Base-by-base conservation (phyloP, 345 rosid species). In the Moricandia moricandioides region DNA sequence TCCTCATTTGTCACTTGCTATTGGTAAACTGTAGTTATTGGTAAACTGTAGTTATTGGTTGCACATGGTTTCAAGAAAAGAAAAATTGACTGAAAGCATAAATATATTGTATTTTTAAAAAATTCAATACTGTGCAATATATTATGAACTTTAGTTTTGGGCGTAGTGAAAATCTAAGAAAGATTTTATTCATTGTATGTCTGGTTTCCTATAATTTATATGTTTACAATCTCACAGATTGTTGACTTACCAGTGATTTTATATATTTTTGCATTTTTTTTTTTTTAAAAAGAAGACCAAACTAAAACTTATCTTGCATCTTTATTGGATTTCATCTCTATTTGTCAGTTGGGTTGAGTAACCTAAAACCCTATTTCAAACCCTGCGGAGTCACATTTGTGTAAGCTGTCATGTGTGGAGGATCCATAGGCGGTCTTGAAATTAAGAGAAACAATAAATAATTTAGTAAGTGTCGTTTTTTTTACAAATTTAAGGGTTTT, bases 31-130 rank as follows among this genome's bases (percentile, higher is more conserved):
- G 0, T 33, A 43, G 76, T 77, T 70, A 27, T 14, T 76, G 74
- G 62, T 30, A 31, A 21, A 24, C 65, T 26, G 0, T 33, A 43
- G 76, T 77, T 70, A 27, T 14, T 76, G 74, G 62, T 30, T 70
- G 55, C 80, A 70, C 67, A 17, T 70, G 67, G 70, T 69, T 76
- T 14, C 24, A 62, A 29, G 14, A n/a, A 45, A 45, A n/a, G 52
- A 21, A 21, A 21, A 21, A 21, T 21, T 21, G 24, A 21, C 24
- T 21, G 24, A 21, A 21, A 21, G 24, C 24, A 21, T 21, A 21
- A 21, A 21, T 21, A 21, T 21, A 21, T 21, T 21, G 24, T 21
- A 21, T 21, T 21, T 21, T 21, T 21, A 21, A 21, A 21, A 21
- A 21, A 21, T 21, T 21, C 24, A 21, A 21, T 21, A 21, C 24